Percentiles rank a stretch among this genome's conserved stretches.
Evolutionary conservation across 306 rosid species (phyloP).

Genomic region (Begonia masoniana): DNA sequence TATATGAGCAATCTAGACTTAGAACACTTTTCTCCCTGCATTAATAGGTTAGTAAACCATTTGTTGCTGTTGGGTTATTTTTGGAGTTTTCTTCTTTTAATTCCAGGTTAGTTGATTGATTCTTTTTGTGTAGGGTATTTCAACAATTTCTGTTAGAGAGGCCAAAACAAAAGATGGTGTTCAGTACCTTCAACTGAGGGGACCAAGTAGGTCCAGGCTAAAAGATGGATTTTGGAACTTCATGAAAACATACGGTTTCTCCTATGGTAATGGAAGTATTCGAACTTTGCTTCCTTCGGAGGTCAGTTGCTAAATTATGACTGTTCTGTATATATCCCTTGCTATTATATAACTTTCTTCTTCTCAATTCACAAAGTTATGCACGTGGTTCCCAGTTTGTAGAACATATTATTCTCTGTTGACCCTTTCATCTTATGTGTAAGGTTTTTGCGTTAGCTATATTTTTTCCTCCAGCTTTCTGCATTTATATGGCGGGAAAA

Average conservation of each 20-base stretch:
- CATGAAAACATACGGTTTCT: constrained; percentile 63
- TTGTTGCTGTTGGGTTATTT: no score
- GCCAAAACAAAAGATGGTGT: constrained; percentile 61
- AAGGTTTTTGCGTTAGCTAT: no score
- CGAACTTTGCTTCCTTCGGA: constrained; percentile 88
- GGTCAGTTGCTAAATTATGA: constrained; percentile 40
- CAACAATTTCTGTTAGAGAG: constrained; percentile 61
- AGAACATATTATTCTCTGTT: neutral
- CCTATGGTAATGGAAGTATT: constrained; percentile 39
- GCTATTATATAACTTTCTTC: constrained; percentile 3
- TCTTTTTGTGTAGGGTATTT: constrained; percentile 31
- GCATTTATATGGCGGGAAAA: no score
- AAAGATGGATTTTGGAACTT: constrained; percentile 51
- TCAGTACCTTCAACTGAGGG: constrained; percentile 43
- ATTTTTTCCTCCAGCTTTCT: no score
- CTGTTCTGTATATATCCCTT: constrained; percentile 2
- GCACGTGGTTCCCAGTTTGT: neutral
- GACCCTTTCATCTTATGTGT: no score
- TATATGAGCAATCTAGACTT: no score
- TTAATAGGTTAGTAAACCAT: no score
- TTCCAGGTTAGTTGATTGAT: neutral
- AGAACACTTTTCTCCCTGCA: no score
- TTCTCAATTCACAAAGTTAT: neutral
- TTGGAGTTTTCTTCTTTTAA: constrained; percentile 2
- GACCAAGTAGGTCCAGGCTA: constrained; percentile 30